phyloP scores from a whole-genome alignment of 768 basidiomycete species.

The Melanogaster broomeanus region DNA sequence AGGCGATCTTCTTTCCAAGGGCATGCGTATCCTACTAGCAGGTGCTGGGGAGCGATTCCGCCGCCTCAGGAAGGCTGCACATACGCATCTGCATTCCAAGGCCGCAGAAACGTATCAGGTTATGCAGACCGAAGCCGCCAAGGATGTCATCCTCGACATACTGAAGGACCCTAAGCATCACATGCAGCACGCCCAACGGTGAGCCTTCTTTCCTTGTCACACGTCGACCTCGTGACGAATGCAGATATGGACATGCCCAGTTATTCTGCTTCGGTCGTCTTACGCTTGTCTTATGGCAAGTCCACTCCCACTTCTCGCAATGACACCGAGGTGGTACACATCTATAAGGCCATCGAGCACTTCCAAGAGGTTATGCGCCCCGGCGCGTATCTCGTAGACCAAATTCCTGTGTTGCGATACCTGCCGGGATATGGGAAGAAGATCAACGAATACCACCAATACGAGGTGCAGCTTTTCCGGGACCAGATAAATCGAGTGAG shows the following conservation, averaged over 20 bases:
- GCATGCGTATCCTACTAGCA: conserved; percentile 50
- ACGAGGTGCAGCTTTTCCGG: conserved; percentile 51
- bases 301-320: conserved; percentile 19
- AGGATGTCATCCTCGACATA: conserved; percentile 26
- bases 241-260: conserved; percentile 12
- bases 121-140: conserved; percentile 39
- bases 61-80: conserved; percentile 52
- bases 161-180: conserved; percentile 31
- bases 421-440: conserved; percentile 59
- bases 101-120: conserved; percentile 43
- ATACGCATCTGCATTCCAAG: conserved; percentile 54
- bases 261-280: conserved; percentile 22
- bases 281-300: conserved; percentile 27
- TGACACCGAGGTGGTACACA: conserved; percentile 21
- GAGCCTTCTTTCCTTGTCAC: conserved; percentile 17
- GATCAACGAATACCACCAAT: conserved; percentile 50
- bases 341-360: conserved; percentile 19
- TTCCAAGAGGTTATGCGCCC: conserved; percentile 30
- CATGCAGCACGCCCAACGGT: conserved; percentile 52
- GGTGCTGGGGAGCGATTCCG: conserved; percentile 53
- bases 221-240: no score
- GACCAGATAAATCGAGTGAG: conserved; percentile 47
- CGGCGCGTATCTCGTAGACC: conserved; percentile 37
- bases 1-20: conserved; percentile 52
- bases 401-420: conserved; percentile 36